Evolutionary conservation across 2,329 filamentous ascomycete species (phyloP), one percentile per base, ranked within the genome.

Genomic region (Biscogniauxia mediterranea): DNA sequence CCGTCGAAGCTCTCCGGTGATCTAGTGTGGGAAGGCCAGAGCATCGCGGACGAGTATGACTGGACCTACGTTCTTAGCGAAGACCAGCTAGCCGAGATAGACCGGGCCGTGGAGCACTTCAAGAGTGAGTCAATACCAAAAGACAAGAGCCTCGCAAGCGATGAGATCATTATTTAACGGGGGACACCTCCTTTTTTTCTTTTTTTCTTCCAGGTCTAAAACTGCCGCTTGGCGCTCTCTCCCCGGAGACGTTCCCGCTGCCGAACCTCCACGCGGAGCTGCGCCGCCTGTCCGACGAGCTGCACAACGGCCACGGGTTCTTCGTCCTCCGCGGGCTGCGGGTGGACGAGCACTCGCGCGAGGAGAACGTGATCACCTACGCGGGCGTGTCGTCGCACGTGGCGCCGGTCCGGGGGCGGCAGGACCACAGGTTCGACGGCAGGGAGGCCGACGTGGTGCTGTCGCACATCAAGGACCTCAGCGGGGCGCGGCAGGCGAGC

Each of bases 401-500:
- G 3, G 86, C 82, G 0, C 71, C 80, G 0, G 71, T 79, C 28
- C 79, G 86, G 5, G 84, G 81, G 0, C 77, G 81, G 0, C 84
- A 86, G 61, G 83, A 86, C 67, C 75, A 75, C 55, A 75, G 76
- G 20, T 77, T 74, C 60, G 66, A 80, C 1, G 81, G 80, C 17
- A 65, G 75, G n/a, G 75, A 76, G 0, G 80, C 80, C 1, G 83
- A 85, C 52, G 81, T 85, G 0, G 80, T 85, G 5, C 71, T 86
- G 1, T 76, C 80, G 2, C 87, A 90, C 64, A 85, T 90, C 74
- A 89, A 85, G 70, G 86, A 90, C 64, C 76, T 90, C 7, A 78
- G 66, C 19, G 61, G 64, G 11, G 59, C 66, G 3, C 60, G 60
- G 1, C 60, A 61, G 1, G 69, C 74, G 17, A 71, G 70, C 19